A percentile compares a stretch with the other conserved stretches of the same genome.
These are phyloP conservation scores for Trifolium pratense DNA, from an alignment of 306 rosid species.

Conservation along the genomic window DNA sequence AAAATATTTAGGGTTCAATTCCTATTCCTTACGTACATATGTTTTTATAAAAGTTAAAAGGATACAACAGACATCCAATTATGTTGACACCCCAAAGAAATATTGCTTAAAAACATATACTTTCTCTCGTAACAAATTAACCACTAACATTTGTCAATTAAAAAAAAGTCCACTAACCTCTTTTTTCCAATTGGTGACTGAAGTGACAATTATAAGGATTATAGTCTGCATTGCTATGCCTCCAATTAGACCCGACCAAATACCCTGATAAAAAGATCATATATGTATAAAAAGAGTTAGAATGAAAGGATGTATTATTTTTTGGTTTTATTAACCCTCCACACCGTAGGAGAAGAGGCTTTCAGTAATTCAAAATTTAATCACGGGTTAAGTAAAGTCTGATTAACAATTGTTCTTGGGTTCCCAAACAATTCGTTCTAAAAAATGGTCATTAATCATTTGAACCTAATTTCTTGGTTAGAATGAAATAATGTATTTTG, in stretches of 20 bases:
- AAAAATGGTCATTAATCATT: too few species aligned
- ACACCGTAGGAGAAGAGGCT: too few species aligned
- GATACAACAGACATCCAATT: too few species aligned
- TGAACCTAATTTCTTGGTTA: too few species aligned
- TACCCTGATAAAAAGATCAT: conserved; percentile 57
- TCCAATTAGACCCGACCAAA: conserved; percentile 83
- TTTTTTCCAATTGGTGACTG: conserved; percentile 67
- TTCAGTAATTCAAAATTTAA: too few species aligned
- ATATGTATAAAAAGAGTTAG: not conserved
- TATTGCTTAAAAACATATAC: too few species aligned
- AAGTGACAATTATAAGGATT: conserved; percentile 62
- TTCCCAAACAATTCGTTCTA: too few species aligned
- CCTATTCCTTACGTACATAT: not conserved
- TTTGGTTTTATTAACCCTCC: too few species aligned
- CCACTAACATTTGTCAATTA: not conserved
- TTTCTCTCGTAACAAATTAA: not conserved
- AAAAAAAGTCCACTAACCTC: conserved; percentile 51
- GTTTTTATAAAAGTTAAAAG: too few species aligned
- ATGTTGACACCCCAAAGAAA: too few species aligned
- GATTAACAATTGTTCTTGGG: too few species aligned
- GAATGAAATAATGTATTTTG: not conserved
- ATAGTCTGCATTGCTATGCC: conserved; percentile 71
- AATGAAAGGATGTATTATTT: not conserved
- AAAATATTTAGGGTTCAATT: not conserved
- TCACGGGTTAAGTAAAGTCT: too few species aligned